Percentiles rank a stretch among this genome's conserved stretches.
These are phyloP conservation scores for Madurella mycetomatis DNA, from an alignment of 2,329 filamentous ascomycete genomes.

Conservation along the genomic window DNA sequence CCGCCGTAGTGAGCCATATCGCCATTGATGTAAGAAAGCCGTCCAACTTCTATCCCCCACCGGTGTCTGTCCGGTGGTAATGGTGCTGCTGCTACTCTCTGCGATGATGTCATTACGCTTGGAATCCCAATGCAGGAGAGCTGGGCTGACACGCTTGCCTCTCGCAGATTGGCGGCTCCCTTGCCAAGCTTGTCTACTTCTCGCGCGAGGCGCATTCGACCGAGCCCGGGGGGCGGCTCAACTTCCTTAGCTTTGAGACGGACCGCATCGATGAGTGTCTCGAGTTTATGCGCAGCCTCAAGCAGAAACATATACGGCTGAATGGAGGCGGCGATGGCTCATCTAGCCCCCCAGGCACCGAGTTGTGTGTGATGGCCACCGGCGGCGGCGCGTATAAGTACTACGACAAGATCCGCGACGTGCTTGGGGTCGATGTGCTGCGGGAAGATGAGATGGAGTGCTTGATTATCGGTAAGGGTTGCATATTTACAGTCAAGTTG, in stretches of 20 bases:
- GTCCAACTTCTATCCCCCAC: constrained; percentile 9
- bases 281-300: constrained; percentile 81
- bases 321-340: constrained; percentile 56
- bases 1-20: constrained; percentile 90
- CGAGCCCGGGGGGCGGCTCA: constrained; percentile 81
- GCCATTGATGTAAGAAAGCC: constrained; percentile 76
- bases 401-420: constrained; percentile 83
- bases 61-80: constrained; percentile 4
- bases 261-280: constrained; percentile 91
- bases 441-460: constrained; percentile 99
- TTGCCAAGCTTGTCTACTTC: constrained; percentile 97
- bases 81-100: not conserved
- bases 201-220: constrained; percentile 77
- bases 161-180: constrained; percentile 81
- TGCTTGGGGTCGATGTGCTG: constrained; percentile 80
- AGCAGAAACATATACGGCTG: constrained; percentile 71
- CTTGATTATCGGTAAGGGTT: constrained; percentile 68
- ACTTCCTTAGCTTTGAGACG: constrained; percentile 95
- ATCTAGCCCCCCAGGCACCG: constrained; percentile 36
- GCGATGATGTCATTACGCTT: constrained; percentile 23
- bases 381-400: constrained; percentile 96
- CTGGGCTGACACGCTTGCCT: constrained; percentile 10
- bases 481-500: not conserved
- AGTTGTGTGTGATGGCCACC: constrained; percentile 90
- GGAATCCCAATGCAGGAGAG: not conserved